Evolutionary conservation across 169 alveolate genomes (phyloP).

Genomic region (Sarcocystis neurona): DNA sequence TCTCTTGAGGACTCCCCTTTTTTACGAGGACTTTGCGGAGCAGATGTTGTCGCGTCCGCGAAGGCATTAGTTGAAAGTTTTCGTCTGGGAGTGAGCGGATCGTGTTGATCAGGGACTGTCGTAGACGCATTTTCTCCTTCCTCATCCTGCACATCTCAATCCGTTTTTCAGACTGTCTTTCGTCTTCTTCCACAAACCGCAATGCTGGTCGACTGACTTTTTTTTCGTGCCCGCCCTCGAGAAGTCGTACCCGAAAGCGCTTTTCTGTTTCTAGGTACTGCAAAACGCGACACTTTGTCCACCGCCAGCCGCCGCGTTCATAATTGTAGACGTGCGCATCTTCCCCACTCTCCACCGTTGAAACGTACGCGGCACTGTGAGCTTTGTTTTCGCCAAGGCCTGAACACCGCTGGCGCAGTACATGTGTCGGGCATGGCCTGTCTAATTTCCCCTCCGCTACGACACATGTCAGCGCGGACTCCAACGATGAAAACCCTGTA

Average conservation of each 20-base stretch:
- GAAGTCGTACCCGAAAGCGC: background rate
- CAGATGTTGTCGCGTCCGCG: background rate
- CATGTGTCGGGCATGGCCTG: no score
- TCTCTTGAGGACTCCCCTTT: background rate
- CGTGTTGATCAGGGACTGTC: slow-evolving; percentile 18
- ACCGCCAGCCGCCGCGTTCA: background rate
- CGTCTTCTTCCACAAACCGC: background rate
- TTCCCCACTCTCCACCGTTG: background rate
- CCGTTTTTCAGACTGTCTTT: background rate
- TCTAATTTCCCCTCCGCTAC: no score
- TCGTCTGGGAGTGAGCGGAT: background rate
- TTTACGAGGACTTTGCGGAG: background rate
- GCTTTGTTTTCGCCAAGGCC: no score
- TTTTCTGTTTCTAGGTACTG: background rate
- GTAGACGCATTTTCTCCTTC: slow-evolving; percentile 15
- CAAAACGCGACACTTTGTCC: background rate
- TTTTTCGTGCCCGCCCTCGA: background rate
- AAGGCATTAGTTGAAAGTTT: background rate
- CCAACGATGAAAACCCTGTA: no score
- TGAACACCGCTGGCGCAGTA: no score
- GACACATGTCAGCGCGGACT: no score
- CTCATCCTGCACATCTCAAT: background rate
- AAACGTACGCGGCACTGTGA: no score
- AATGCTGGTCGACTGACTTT: background rate
- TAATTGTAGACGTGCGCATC: slow-evolving; percentile 10